phyloP scores from a whole-genome alignment of 2,329 filamentous ascomycete genomes.

The Exophiala oligosperma region DNA sequence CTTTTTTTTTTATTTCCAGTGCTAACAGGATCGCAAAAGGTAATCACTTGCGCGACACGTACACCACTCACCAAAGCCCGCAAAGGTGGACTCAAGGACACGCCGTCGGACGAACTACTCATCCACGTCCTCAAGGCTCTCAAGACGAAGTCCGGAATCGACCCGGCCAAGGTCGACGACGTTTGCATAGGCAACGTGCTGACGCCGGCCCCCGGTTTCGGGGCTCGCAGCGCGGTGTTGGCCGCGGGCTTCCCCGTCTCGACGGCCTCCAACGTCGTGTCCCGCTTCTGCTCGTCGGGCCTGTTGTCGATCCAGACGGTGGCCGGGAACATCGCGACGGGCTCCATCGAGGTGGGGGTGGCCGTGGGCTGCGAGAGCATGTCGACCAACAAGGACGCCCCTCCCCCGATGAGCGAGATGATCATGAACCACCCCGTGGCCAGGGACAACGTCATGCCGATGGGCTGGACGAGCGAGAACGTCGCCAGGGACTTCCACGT shows the following conservation, averaged over 20 bases:
- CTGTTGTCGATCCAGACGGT: constrained; percentile 91
- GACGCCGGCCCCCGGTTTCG: constrained; percentile 86
- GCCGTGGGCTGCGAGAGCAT: constrained; percentile 97
- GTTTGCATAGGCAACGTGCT: constrained; percentile 90
- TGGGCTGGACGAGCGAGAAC: constrained; percentile 91
- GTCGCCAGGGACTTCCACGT: constrained; percentile 87
- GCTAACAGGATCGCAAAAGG: background rate
- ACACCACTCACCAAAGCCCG: constrained; percentile 91
- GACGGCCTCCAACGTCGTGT: constrained; percentile 79
- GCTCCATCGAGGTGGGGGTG: constrained; percentile 93
- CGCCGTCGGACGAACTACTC: constrained; percentile 79
- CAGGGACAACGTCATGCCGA: constrained; percentile 94
- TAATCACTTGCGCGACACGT: constrained; percentile 88
- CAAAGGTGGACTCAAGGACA: constrained; percentile 95
- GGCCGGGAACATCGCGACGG: constrained; percentile 83
- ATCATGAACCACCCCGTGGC: constrained; percentile 78
- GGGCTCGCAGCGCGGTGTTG: constrained; percentile 83
- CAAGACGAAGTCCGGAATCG: constrained; percentile 81
- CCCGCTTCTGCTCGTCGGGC: constrained; percentile 91
- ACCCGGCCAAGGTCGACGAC: constrained; percentile 85
- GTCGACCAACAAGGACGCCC: constrained; percentile 79
- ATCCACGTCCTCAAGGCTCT: constrained; percentile 78
- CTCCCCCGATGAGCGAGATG: constrained; percentile 86
- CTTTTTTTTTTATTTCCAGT: too few species aligned
- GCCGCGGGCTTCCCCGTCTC: constrained; percentile 87